These are phyloP conservation scores for Solanum bulbocastanum DNA, from an alignment of 257 asterid species.

Conservation along the genomic window DNA sequence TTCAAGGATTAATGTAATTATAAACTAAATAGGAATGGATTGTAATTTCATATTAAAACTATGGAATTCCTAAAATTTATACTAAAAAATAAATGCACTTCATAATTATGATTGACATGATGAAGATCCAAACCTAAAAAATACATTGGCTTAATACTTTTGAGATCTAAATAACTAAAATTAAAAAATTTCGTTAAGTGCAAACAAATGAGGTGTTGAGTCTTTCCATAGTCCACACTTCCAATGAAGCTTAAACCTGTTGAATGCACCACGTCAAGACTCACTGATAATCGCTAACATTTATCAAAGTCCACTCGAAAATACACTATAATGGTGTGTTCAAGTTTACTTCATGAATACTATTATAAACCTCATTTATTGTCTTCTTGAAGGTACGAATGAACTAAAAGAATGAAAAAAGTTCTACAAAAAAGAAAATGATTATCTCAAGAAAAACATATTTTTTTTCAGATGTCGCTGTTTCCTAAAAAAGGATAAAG, in stretches of 20 bases:
- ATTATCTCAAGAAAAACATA: neutral
- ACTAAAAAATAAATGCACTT: too few species aligned
- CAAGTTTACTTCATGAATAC: neutral
- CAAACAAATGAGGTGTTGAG: neutral
- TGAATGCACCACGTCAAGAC: neutral
- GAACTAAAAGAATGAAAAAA: neutral
- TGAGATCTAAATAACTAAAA: neutral
- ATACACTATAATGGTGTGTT: neutral
- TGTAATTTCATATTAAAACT: too few species aligned
- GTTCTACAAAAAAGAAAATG: neutral
- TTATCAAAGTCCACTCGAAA: neutral
- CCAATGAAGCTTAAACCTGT: neutral
- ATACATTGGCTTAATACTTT: neutral
- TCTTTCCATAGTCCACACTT: neutral
- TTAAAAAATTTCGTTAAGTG: accelerated
- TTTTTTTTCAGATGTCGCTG: neutral
- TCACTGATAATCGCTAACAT: neutral
- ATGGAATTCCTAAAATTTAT: too few species aligned
- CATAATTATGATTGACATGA: too few species aligned
- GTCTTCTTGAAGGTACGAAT: neutral
- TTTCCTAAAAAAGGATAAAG: neutral
- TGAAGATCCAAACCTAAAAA: too few species aligned
- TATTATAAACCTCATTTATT: neutral
- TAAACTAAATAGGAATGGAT: too few species aligned
- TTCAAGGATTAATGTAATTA: too few species aligned